phyloP scores from a whole-genome alignment of 2,329 filamentous ascomycete species.

The Capronia coronata region DNA sequence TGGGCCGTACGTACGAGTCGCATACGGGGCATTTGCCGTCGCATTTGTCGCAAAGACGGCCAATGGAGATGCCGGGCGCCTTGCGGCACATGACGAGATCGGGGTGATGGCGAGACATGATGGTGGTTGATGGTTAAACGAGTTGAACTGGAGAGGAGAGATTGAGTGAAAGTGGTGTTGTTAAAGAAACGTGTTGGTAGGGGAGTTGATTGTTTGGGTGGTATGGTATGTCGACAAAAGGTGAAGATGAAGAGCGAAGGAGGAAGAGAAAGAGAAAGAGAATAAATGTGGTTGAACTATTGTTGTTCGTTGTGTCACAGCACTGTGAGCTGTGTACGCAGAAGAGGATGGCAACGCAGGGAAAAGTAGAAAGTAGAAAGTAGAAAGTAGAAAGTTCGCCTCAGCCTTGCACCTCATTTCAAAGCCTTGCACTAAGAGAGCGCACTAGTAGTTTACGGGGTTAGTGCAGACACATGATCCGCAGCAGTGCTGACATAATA shows the following conservation, averaged over 20 bases:
- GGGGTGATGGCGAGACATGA: constrained; percentile 90
- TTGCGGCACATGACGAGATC: constrained; percentile 99
- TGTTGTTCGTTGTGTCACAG: no score
- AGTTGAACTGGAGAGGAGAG: no score
- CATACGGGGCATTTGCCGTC: constrained; percentile 99
- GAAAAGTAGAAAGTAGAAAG: background rate
- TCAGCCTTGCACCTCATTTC: background rate
- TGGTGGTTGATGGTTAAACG: no score
- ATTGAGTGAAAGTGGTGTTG: no score
- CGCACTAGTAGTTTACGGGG: no score
- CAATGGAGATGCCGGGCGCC: constrained; percentile 94
- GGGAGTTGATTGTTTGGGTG: background rate
- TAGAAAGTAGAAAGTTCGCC: no score
- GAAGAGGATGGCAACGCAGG: constrained; percentile 4
- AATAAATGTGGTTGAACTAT: background rate
- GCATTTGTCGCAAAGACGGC: constrained; percentile 98
- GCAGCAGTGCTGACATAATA: no score
- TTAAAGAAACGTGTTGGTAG: no score
- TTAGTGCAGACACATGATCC: no score
- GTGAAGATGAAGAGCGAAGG: background rate
- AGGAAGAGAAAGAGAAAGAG: background rate
- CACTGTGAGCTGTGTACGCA: no score
- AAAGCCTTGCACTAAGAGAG: constrained; percentile 1
- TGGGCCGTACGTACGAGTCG: constrained; percentile 97
- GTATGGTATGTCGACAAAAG: no score